Percentiles rank a stretch among this genome's conserved stretches.
Evolutionary conservation across 768 basidiomycete species (phyloP).

Genomic region (Panaeolus papilionaceus): DNA sequence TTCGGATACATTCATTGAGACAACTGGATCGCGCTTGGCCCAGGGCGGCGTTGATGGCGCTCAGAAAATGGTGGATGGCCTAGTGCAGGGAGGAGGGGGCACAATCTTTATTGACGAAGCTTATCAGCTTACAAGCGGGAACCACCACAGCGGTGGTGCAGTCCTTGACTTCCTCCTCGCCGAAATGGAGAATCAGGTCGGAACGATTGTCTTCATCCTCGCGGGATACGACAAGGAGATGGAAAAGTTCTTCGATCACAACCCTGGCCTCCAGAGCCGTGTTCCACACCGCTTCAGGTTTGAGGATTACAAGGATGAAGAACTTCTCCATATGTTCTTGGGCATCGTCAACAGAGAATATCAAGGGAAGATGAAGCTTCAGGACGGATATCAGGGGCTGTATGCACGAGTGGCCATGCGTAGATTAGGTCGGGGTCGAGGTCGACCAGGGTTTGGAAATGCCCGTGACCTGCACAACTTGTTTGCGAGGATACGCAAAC

Average conservation of each 20-base stretch:
- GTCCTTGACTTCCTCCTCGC: constrained; percentile 75
- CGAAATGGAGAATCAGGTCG: constrained; percentile 76
- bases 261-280: constrained; percentile 72
- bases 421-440: constrained; percentile 68
- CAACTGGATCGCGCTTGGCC: constrained; percentile 64
- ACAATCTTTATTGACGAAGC: constrained; percentile 76
- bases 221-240: constrained; percentile 76
- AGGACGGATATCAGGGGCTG: constrained; percentile 59
- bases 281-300: constrained; percentile 68
- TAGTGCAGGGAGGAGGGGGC: constrained; percentile 63
- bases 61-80: constrained; percentile 53
- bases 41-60: constrained; percentile 60
- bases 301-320: constrained; percentile 62
- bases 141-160: constrained; percentile 56
- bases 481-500: constrained; percentile 50
- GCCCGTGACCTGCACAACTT: constrained; percentile 64
- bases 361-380: constrained; percentile 56
- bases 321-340: constrained; percentile 62
- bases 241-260: constrained; percentile 81
- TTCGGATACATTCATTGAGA: constrained; percentile 61
- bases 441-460: constrained; percentile 68
- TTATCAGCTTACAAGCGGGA: constrained; percentile 62
- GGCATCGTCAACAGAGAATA: constrained; percentile 53
- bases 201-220: constrained; percentile 69
- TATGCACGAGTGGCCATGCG: constrained; percentile 61